Evolutionary conservation across 495 filamentous ascomycete species (phyloP).

Genomic region (Neurospora sublineolata): DNA sequence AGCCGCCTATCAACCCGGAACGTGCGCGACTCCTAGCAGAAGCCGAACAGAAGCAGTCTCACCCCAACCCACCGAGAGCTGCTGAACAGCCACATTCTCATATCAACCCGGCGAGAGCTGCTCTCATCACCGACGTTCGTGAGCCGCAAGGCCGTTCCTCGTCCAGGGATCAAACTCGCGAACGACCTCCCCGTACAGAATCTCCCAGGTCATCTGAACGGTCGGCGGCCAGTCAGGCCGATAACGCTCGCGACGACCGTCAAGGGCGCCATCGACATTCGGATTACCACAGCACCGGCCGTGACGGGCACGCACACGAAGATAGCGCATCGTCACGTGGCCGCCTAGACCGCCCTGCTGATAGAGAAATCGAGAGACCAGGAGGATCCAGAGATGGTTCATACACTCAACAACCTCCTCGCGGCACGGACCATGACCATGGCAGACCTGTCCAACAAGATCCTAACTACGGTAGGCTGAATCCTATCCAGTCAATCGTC

Average conservation of each 20-base stretch:
- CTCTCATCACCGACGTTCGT: constrained; percentile 35
- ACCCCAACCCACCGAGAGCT: constrained; percentile 45
- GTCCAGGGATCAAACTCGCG: constrained; percentile 31
- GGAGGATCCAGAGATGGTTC: constrained; percentile 23
- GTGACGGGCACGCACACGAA: constrained; percentile 27
- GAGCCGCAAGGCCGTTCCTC: constrained; percentile 22
- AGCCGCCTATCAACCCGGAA: constrained; percentile 33
- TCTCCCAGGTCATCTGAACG: constrained; percentile 41
- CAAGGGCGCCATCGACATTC: constrained; percentile 26
- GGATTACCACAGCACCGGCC: constrained; percentile 24
- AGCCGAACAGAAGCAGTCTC: constrained; percentile 23
- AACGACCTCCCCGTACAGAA: constrained; percentile 30
- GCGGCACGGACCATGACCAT: constrained; percentile 39
- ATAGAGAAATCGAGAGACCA: constrained; percentile 13
- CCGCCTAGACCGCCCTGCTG: constrained; percentile 23
- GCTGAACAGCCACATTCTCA: constrained; percentile 24
- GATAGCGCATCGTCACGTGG: constrained; percentile 13
- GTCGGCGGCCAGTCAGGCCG: constrained; percentile 21
- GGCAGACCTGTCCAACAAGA: constrained; percentile 48
- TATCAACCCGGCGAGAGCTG: constrained; percentile 47
- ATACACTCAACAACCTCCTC: constrained; percentile 19
- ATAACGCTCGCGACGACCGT: constrained; percentile 36
- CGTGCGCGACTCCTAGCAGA: constrained; percentile 29
- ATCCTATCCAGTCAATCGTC: constrained; percentile 37
- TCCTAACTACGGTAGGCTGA: constrained; percentile 50